Evolutionary conservation across 1,284 basidiomycete species (phyloP), one percentile per base, ranked within the genome.

Genomic region (Trametes pubescens): DNA sequence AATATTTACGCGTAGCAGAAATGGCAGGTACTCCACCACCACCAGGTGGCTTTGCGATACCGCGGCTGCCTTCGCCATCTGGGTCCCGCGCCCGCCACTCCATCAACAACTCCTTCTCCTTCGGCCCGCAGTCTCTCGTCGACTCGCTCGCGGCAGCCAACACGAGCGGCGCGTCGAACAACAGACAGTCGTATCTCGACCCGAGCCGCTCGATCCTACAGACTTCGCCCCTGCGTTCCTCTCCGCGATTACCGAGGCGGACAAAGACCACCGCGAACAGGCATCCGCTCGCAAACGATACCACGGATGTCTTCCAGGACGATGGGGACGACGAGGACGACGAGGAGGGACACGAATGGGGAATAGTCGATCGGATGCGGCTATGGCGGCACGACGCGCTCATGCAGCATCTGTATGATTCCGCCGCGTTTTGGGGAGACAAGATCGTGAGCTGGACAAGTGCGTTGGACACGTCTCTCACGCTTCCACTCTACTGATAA

Each of bases 391-490:
- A 99, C 74, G 98, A 99, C 79, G 97, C 98, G 43, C 87, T 98
- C 72, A 95, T 96, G 86, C 97, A 99, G 77, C 97, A 99, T 80
- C 81, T 99, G 34, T 98, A 99, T 78, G 94, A 96, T 69, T 98
- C 97, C 0, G 98, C 98, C 14, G 92, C 94, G 10, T 99, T 99
- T 75, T 99, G 98, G 98, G 98, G 96, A 2, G 94, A 97, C 80
- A 99, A 99, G 78, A 88, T 99, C 49, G 81, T 98, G 40, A 92
- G 88, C 61, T 95, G 96, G 90, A 98, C 97, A 47, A 92, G 96
- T 97, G 74, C 77, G 94, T 86, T 37, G 10, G 6, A 1, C 10
- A 9, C 32, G 22, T 37, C 32, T 32, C 34, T 47, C 47, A n/a
- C 29, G 37, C 57, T 18, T 48, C 16, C 22, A 51, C 37, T 6